phyloP scores from a whole-genome alignment of 2,329 filamentous ascomycete genomes.

The Fusarium staphyleae region DNA sequence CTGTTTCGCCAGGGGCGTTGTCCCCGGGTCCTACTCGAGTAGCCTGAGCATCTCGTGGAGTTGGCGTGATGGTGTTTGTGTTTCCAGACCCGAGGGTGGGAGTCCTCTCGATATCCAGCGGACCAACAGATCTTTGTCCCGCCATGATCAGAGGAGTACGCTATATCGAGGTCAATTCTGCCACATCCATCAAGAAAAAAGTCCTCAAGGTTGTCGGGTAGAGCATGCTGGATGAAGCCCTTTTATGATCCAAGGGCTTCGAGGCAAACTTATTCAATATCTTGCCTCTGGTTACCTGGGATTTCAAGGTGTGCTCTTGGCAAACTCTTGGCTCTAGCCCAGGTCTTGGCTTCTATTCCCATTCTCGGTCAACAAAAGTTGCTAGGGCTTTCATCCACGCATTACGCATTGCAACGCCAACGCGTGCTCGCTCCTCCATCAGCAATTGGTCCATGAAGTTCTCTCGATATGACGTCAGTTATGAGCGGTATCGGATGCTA shows the following conservation, averaged over 20 bases:
- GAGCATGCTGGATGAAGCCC: slow-evolving; percentile 6
- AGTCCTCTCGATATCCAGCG: slow-evolving; percentile 14
- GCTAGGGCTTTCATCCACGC: neutral
- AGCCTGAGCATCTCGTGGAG: slow-evolving; percentile 4
- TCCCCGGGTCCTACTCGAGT: neutral
- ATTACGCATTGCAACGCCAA: slow-evolving; percentile 1
- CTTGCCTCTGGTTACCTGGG: neutral
- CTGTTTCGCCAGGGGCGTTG: neutral
- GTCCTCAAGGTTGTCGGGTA: neutral
- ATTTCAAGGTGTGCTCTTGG: slow-evolving; percentile 5
- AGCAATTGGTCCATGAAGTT: slow-evolving; percentile 36
- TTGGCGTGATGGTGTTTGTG: slow-evolving; percentile 17
- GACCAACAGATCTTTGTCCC: neutral
- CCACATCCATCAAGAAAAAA: neutral
- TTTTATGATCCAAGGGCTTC: neutral
- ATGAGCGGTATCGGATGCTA: neutral
- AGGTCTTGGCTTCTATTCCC: slow-evolving; percentile 9
- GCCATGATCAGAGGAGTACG: slow-evolving; percentile 8
- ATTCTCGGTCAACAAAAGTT: neutral
- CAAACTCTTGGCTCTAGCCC: slow-evolving; percentile 12
- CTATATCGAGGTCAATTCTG: neutral
- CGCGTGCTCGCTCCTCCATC: slow-evolving; percentile 26
- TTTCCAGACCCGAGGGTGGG: slow-evolving; percentile 17
- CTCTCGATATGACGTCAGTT: slow-evolving; percentile 30
- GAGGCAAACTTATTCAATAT: slow-evolving; percentile 10